Conservation (phyloP, 2,329 filamentous ascomycete species). For the Teratosphaeria epicoccoides region DNA sequence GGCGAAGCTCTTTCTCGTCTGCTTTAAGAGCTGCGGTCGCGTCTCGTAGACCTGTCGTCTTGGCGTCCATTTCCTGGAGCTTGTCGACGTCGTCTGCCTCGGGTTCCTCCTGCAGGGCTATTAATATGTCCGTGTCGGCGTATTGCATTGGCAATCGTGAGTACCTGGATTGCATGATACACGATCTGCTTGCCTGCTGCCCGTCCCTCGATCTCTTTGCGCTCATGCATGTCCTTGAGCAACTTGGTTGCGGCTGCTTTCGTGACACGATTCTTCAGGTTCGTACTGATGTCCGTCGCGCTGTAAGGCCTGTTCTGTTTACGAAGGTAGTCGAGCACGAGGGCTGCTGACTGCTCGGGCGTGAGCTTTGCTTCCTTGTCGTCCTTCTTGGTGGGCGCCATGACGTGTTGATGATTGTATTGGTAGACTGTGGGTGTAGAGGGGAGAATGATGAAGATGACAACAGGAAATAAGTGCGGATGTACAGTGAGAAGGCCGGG, state of each 20-base stretch:
- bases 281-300: conserved; percentile 26
- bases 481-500: background rate
- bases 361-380: conserved; percentile 21
- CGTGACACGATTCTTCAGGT: conserved; percentile 26
- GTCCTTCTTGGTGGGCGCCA: conserved; percentile 25
- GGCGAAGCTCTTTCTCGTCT: conserved; percentile 40
- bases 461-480: background rate
- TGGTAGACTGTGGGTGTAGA: background rate
- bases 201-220: conserved; percentile 48
- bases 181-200: conserved; percentile 51
- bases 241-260: conserved; percentile 48
- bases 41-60: conserved; percentile 37
- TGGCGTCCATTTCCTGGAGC: conserved; percentile 39
- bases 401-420: conserved; percentile 3
- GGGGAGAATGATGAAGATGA: background rate
- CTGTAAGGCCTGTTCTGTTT: conserved; percentile 26
- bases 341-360: conserved; percentile 19
- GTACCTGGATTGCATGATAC: conserved; percentile 45
- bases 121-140: background rate
- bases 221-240: conserved; percentile 53
- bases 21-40: conserved; percentile 35
- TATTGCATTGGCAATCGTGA: background rate
- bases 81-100: conserved; percentile 39
- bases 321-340: conserved; percentile 23
- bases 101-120: conserved; percentile 36